These are phyloP conservation scores for Dioszegia aurantiaca DNA, from an alignment of 768 basidiomycete species.

Conservation along the genomic window DNA sequence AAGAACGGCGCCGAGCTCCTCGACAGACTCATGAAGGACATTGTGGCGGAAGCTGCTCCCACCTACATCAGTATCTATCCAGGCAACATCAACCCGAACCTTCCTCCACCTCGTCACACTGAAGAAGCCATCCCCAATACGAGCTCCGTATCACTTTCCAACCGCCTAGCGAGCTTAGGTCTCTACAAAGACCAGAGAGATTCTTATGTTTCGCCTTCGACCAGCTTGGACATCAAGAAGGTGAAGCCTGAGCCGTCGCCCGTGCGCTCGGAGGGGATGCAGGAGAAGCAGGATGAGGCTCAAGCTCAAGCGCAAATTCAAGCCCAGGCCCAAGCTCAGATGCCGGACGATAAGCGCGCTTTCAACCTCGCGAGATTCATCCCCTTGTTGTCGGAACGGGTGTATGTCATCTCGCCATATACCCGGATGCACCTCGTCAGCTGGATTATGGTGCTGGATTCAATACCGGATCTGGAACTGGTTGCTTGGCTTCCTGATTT, in stretches of 20 bases:
- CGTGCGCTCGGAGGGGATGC: conserved; percentile 45
- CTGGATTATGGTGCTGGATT: conserved; percentile 94
- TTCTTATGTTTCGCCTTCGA: conserved; percentile 1
- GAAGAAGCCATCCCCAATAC: not conserved
- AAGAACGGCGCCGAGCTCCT: conserved; percentile 97
- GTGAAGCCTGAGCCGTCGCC: conserved; percentile 35
- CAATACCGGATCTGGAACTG: conserved; percentile 92
- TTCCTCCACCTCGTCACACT: conserved; percentile 12
- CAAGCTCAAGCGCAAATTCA: conserved; percentile 47
- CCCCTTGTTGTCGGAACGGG: conserved; percentile 84
- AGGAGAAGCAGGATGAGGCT: conserved; percentile 35
- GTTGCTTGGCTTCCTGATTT: conserved; percentile 93
- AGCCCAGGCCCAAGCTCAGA: conserved; percentile 44
- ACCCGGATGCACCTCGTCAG: conserved; percentile 93
- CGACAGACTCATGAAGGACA: conserved; percentile 95
- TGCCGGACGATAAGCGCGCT: conserved; percentile 59
- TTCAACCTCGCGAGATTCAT: conserved; percentile 95
- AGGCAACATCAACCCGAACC: conserved; percentile 29
- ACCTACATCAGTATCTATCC: conserved; percentile 84
- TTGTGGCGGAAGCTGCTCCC: conserved; percentile 93
- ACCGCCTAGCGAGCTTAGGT: not conserved
- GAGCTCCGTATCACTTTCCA: not conserved
- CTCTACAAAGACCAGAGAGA: conserved; percentile 1
- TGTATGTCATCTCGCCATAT: conserved; percentile 92
- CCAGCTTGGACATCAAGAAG: conserved; percentile 54